phyloP scores from a whole-genome alignment of 2,329 filamentous ascomycete genomes.

The Calonectria leucothoes region DNA sequence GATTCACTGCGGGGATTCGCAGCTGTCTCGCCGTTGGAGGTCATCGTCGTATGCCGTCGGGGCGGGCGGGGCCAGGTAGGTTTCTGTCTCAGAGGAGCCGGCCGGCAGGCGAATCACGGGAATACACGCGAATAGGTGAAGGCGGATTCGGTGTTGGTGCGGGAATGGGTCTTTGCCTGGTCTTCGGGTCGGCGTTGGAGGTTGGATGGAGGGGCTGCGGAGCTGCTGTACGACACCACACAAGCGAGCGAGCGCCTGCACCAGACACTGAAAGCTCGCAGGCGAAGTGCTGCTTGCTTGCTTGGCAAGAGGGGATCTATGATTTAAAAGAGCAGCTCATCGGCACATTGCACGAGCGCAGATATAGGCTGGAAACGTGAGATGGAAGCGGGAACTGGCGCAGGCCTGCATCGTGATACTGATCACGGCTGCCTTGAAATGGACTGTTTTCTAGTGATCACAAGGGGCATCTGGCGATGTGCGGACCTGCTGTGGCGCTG shows the following conservation, averaged over 20 bases:
- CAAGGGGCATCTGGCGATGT: constrained; percentile 20
- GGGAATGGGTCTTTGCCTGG: neutral
- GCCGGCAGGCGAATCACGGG: neutral
- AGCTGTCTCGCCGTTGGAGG: constrained; percentile 43
- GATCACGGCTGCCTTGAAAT: constrained; percentile 16
- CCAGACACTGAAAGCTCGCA: neutral
- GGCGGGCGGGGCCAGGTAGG: neutral
- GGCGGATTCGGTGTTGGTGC: neutral
- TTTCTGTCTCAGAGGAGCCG: neutral
- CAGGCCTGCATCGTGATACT: constrained; percentile 3
- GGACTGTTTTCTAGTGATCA: constrained; percentile 21
- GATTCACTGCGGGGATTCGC: constrained; percentile 54
- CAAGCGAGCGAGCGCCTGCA: neutral
- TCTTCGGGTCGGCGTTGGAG: neutral
- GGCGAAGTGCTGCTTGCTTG: neutral
- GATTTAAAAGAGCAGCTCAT: neutral
- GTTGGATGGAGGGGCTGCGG: constrained; percentile 19
- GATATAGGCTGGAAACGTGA: neutral
- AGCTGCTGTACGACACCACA: constrained; percentile 8
- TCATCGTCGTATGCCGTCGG: constrained; percentile 36
- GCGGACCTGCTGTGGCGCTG: constrained; percentile 12
- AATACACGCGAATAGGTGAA: neutral
- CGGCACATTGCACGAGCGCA: neutral
- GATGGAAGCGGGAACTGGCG: neutral
- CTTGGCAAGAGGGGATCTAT: neutral